phyloP scores from a whole-genome alignment of 2,329 filamentous ascomycete genomes.

The Diaporthe batatas region DNA sequence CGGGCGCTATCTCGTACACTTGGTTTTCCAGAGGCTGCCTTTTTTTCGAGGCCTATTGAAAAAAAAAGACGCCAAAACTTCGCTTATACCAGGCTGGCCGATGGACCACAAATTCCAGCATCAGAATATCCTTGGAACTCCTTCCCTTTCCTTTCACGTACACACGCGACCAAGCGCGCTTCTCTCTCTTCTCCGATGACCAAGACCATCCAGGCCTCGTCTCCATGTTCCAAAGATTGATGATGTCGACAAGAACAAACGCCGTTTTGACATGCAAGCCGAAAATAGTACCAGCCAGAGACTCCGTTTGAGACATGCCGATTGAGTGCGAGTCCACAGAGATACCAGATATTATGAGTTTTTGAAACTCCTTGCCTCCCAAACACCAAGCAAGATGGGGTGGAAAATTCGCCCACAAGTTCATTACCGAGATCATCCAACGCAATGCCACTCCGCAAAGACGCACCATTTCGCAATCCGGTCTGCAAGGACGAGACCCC shows the following conservation, averaged over 20 bases:
- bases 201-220: neutral
- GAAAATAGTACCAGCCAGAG: constrained; percentile 18
- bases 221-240: neutral
- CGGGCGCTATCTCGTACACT: constrained; percentile 26
- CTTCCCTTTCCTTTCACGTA: constrained; percentile 1
- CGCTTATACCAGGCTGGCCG: constrained; percentile 23
- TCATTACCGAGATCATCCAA: constrained; percentile 39
- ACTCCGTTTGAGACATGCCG: constrained; percentile 1
- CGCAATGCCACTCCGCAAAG: constrained; percentile 87
- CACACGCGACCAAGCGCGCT: neutral
- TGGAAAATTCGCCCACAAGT: neutral
- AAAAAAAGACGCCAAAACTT: constrained; percentile 14
- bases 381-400: neutral
- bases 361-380: constrained; percentile 1
- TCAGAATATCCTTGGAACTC: constrained; percentile 15
- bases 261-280: constrained; percentile 32
- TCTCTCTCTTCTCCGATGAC: neutral
- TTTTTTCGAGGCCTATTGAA: constrained; percentile 6
- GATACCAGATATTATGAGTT: constrained; percentile 31
- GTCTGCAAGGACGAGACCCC: constrained; percentile 85
- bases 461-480: constrained; percentile 89
- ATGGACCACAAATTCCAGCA: constrained; percentile 17
- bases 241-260: constrained; percentile 27
- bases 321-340: constrained; percentile 29
- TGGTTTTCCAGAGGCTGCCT: neutral